phyloP scores from a whole-genome alignment of 164 flowering plant genomes.

The Annona squamosa region DNA sequence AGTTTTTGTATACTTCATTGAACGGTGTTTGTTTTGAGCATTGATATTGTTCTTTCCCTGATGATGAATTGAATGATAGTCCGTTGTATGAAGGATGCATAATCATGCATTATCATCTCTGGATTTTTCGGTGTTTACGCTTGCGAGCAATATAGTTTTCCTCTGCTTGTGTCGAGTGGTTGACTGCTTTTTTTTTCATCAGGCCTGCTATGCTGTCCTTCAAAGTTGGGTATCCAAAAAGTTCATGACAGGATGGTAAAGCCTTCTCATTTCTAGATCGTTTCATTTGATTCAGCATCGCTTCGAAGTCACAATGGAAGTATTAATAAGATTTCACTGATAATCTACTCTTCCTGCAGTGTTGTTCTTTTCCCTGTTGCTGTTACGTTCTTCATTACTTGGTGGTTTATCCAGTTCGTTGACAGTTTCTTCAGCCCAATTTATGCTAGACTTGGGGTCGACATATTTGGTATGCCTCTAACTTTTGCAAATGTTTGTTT shows the following conservation, averaged over 20 bases:
- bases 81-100: background rate
- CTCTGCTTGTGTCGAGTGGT: background rate
- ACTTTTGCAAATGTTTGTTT: background rate
- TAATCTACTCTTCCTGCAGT: conserved; percentile 25
- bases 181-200: conserved; percentile 14
- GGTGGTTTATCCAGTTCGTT: conserved; percentile 75
- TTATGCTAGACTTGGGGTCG: conserved; percentile 63
- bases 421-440: conserved; percentile 91
- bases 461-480: conserved; percentile 58
- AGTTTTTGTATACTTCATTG: background rate
- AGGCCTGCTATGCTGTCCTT: conserved; percentile 81
- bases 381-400: conserved; percentile 56
- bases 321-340: too few species aligned
- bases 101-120: background rate
- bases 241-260: conserved; percentile 96
- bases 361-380: conserved; percentile 78
- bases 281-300: background rate
- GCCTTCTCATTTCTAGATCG: conserved; percentile 5
- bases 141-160: background rate
- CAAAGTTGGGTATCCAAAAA: conserved; percentile 87
- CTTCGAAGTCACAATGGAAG: background rate
- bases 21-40: background rate
- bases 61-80: background rate
- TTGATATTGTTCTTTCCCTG: background rate
- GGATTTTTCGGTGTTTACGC: background rate